These are phyloP conservation scores for Macrocystidia cucumis DNA, from an alignment of 1,284 basidiomycete genomes.

Conservation along the genomic window DNA sequence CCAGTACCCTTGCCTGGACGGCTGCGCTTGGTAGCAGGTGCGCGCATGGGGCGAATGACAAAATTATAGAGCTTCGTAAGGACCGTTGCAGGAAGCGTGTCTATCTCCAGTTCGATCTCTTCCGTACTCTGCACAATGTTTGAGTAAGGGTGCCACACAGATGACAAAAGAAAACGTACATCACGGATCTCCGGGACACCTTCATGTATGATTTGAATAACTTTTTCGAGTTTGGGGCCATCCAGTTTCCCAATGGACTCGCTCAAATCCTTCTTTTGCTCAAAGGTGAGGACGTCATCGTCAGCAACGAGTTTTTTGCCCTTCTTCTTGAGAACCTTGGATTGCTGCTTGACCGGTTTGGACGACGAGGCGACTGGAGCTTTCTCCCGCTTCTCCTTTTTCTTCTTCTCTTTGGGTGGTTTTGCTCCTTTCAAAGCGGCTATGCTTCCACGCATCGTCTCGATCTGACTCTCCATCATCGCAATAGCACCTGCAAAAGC, in stretches of 20 bases:
- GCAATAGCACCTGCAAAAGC: slow-evolving; percentile 51
- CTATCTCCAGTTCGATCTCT: slow-evolving; percentile 96
- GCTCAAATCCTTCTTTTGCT: slow-evolving; percentile 95
- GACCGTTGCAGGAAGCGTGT: slow-evolving; percentile 76
- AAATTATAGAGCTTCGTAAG: slow-evolving; percentile 91
- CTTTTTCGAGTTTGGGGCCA: slow-evolving; percentile 71
- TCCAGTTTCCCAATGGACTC: slow-evolving; percentile 84
- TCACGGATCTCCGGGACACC: slow-evolving; percentile 84
- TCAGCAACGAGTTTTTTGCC: slow-evolving; percentile 42
- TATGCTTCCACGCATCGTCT: slow-evolving; percentile 59
- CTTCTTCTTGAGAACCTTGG: slow-evolving; percentile 44
- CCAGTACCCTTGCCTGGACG: slow-evolving; percentile 71
- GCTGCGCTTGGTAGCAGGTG: slow-evolving; percentile 55
- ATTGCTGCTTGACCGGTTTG: slow-evolving; percentile 41
- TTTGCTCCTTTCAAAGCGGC: slow-evolving; percentile 51
- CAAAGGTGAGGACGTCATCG: slow-evolving; percentile 79
- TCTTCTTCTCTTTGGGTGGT: slow-evolving; percentile 53
- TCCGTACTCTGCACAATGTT: slow-evolving; percentile 65
- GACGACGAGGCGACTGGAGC: slow-evolving; percentile 54
- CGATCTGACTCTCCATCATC: slow-evolving; percentile 67
- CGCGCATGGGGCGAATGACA: slow-evolving; percentile 69
- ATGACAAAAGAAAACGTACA: slow-evolving; percentile 42
- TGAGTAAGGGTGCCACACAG: slow-evolving; percentile 8
- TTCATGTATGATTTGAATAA: slow-evolving; percentile 89
- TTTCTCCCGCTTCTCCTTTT: slow-evolving; percentile 50